Base-by-base conservation (phyloP, 2,329 filamentous ascomycete genomes). In the Arthrocladium fulminans region DNA sequence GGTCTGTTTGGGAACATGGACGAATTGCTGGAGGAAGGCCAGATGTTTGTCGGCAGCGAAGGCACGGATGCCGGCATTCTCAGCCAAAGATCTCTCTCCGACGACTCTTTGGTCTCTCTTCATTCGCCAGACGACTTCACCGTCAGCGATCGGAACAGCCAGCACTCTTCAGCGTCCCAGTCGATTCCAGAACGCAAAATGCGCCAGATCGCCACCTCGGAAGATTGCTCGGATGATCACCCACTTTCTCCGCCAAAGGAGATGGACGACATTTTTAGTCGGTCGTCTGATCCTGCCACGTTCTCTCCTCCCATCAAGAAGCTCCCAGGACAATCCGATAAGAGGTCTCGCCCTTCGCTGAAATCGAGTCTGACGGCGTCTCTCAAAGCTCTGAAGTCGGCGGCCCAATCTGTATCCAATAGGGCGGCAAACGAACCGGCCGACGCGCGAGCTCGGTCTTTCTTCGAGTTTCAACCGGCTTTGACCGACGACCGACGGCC, bases 361-460 rank as follows among this genome's bases (percentile, higher is more conserved):
- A 80, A 77, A 52, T 83, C 79, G 0, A 82, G 82, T 51, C 66
- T 83, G 37, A 82, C 79, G 0, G 75, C 77, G 2, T 82, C 79
- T 0, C 62, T 83, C 17, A 74, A 78, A 51, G 77, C 76, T 2
- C 71, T 83, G 44, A 80, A 77, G 62, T 75, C 75, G 5, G 77
- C 77, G 0, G 78, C 78, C 9, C 77, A 75, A 49, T 77, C 76
- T 0, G 75, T 83, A 37, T 79, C 78, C 5, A 77, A 77, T 45
- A 75, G 81, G 54, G 72, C 75, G 13, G 15, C 29, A 19, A 66
- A 65, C 30, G 76, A 74, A 44, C 72, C 75, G 1, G 77, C 81
- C 52, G 76, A 80, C 53, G 74, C 79, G 49, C 71, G 81, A 34
- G 79, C 77, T 40, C 73, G 75, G 38, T 80, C 79, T 19, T 55